These are phyloP conservation scores for Fragilariopsis cylindrus DNA, from an alignment of 108 stramenopile genomes.

Conservation along the genomic window DNA sequence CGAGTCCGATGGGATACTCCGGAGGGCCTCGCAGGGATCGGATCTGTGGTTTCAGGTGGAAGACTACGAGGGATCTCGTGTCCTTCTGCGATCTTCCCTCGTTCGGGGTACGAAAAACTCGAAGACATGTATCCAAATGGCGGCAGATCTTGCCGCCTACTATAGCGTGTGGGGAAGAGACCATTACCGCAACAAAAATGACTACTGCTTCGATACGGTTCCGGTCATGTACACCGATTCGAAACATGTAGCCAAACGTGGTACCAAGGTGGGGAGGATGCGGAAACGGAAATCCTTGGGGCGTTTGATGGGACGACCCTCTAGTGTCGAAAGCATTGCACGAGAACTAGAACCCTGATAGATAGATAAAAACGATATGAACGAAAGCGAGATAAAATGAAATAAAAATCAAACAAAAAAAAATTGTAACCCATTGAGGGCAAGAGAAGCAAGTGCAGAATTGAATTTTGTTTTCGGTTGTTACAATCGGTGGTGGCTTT, in stretches of 20 bases:
- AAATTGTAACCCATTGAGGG: neutral
- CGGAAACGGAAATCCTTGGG: constrained; percentile 8
- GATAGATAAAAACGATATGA: neutral
- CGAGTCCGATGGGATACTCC: constrained; percentile 6
- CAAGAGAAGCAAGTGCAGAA: neutral
- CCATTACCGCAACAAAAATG: neutral
- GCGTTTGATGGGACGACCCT: constrained; percentile 1
- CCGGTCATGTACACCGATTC: constrained; percentile 19
- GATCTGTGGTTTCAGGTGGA: constrained; percentile 20
- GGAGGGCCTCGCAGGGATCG: neutral
- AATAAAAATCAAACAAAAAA: neutral
- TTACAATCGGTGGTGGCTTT: no score
- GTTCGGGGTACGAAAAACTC: constrained; percentile 6
- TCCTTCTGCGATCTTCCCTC: neutral
- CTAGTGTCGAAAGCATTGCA: constrained; percentile 9
- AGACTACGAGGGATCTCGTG: constrained; percentile 20
- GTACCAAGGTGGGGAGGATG: constrained; percentile 12
- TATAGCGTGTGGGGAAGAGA: neutral
- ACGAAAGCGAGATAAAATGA: neutral
- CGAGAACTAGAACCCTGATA: neutral
- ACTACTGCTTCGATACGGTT: neutral
- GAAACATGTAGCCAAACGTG: constrained; percentile 5
- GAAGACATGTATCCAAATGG: constrained; percentile 10
- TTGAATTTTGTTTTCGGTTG: no score
- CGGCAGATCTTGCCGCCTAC: constrained; percentile 8